phyloP scores from a whole-genome alignment of 1,284 basidiomycete species.

The Marasmius tenuissimus region DNA sequence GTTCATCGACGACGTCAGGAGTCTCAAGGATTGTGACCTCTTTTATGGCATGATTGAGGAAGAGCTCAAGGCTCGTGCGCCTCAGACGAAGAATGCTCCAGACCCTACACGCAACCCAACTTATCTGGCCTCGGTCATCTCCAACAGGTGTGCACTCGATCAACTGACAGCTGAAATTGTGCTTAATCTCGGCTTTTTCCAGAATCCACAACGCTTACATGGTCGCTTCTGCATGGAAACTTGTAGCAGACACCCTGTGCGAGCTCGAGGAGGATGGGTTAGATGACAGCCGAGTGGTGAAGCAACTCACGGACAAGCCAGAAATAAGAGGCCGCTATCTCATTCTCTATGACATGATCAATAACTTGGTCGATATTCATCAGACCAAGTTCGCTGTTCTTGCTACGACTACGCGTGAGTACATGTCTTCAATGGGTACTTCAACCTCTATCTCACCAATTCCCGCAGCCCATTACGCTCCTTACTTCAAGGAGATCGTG shows the following conservation, averaged over 20 bases:
- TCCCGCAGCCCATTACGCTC: slow-evolving; percentile 58
- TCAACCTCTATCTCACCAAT: slow-evolving; percentile 6
- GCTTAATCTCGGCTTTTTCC: neutral
- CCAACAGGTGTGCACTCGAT: slow-evolving; percentile 48
- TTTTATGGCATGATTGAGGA: slow-evolving; percentile 54
- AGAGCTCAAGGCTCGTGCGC: slow-evolving; percentile 53
- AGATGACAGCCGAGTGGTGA: slow-evolving; percentile 47
- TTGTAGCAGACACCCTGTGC: slow-evolving; percentile 56
- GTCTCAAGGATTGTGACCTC: slow-evolving; percentile 59
- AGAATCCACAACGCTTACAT: slow-evolving; percentile 79
- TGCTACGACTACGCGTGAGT: slow-evolving; percentile 63
- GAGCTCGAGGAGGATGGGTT: slow-evolving; percentile 53
- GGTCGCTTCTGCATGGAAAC: slow-evolving; percentile 74
- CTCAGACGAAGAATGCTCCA: slow-evolving; percentile 22
- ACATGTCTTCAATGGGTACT: slow-evolving; percentile 1
- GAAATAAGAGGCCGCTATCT: slow-evolving; percentile 60
- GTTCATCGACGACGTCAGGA: slow-evolving; percentile 64
- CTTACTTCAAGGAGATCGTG: slow-evolving; percentile 60
- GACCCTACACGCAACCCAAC: slow-evolving; percentile 42
- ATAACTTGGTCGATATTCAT: slow-evolving; percentile 52
- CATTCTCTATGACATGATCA: slow-evolving; percentile 61
- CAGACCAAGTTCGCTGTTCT: slow-evolving; percentile 65
- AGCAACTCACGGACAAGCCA: slow-evolving; percentile 48
- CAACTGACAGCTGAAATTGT: neutral
- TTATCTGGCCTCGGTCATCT: slow-evolving; percentile 55